Evolutionary conservation across 805 yeast genomes (phyloP), one percentile per base, ranked within the genome.

Genomic region (Barnettozyma vustinii): DNA sequence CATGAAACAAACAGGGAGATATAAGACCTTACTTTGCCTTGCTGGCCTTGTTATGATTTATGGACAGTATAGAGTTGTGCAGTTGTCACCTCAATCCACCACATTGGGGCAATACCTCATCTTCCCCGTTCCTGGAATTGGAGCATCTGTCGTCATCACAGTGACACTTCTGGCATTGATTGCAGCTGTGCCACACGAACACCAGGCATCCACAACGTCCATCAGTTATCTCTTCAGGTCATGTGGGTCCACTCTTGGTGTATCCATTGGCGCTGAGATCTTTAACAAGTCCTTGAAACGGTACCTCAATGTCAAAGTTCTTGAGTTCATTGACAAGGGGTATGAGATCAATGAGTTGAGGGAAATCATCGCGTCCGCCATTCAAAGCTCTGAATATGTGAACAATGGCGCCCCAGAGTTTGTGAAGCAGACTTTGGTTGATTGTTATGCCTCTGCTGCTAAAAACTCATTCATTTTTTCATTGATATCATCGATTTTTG

Each of bases 161-260:
- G 79, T 83, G 12, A 82, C 88, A 0, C 68, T 84, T 41, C 64
- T 84, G 20, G 79, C 89, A 1, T 74, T 83, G 68, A 83, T 84
- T 53, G 85, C 90, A 1, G 81, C 89, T 1, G 90, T 81, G 9
- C 88, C 89, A 2, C 64, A 72, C 36, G 78, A 81, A 49, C 76
- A 73, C 55, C 91, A 84, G 60, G 84, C 87, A 2, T 72, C 84
- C 25, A 79, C 84, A 1, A 82, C 87, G 0, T 79, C 87, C 4
- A 77, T 82, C 52, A 84, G 80, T 54, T 82, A 82, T 56, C 76
- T 84, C 1, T 81, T 81, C 60, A 72, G 87, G 62, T 75, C 85
- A 9, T 76, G 84, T 16, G 87, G 87, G 0, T 79, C 87, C 1
- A 80, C 86, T 0, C 63, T 81, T 23, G 87, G 87, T 46, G 81